Conservation (phyloP, 208 protist species). For the Crithidia fasciculata region DNA sequence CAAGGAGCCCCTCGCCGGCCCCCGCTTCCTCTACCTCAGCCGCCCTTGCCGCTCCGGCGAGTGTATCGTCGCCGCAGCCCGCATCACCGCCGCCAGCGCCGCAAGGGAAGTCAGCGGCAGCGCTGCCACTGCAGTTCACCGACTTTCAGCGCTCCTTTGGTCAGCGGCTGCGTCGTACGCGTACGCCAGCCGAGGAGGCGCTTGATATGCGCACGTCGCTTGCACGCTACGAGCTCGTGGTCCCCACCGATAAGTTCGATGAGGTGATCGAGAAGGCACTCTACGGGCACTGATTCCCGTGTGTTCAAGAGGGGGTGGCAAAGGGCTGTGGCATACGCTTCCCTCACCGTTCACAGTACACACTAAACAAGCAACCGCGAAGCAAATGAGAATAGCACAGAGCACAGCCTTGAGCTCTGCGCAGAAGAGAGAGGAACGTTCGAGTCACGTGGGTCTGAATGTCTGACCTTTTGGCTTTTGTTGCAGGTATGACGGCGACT, state of each 20-base stretch:
- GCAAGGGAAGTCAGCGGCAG: not conserved
- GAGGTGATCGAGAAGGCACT: conserved; percentile 26
- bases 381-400: too few species aligned
- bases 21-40: not conserved
- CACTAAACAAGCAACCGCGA: too few species aligned
- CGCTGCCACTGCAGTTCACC: conserved; percentile 22
- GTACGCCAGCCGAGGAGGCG: conserved; percentile 21
- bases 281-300: conserved; percentile 21
- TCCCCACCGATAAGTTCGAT: conserved; percentile 41
- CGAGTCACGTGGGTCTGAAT: too few species aligned
- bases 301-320: not conserved
- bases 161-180: conserved; percentile 15
- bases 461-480: too few species aligned
- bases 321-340: too few species aligned
- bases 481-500: too few species aligned
- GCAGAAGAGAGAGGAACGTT: too few species aligned
- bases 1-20: too few species aligned
- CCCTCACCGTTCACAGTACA: too few species aligned
- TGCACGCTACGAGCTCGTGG: conserved; percentile 30
- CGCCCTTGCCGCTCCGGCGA: not conserved
- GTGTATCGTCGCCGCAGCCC: not conserved
- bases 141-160: conserved; percentile 28
- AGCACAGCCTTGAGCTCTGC: too few species aligned
- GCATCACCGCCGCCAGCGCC: not conserved
- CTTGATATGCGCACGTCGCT: conserved; percentile 19